Evolutionary conservation across 164 flowering plant species (phyloP).

Genomic region (Magnolia changhungtana): DNA sequence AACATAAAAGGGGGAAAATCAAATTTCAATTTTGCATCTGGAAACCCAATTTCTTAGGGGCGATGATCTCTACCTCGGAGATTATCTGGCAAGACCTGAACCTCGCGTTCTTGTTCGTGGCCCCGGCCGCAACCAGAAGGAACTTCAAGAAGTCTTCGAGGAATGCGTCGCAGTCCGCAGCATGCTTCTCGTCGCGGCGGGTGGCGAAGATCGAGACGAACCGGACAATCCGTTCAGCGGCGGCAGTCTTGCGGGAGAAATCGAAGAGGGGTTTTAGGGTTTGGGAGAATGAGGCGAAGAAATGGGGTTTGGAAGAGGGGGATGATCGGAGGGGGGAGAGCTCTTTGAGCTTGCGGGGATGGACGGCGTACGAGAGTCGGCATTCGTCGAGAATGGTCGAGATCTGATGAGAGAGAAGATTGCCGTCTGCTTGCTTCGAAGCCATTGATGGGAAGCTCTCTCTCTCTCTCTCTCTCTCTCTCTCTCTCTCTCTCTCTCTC

Average conservation of each 20-base stretch:
- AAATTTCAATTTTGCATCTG: not conserved
- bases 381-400: conserved; percentile 62
- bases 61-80: conserved; percentile 60
- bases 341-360: conserved; percentile 78
- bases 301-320: conserved; percentile 23
- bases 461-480: conserved; percentile 5
- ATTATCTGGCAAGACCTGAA: conserved; percentile 82
- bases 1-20: too few relatives aligned
- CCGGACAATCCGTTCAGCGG: conserved; percentile 64
- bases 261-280: conserved; percentile 64
- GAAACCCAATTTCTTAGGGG: too few relatives aligned
- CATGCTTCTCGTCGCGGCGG: conserved; percentile 23
- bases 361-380: conserved; percentile 61
- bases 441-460: not conserved
- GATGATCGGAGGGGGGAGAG: conserved; percentile 50
- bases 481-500: not conserved
- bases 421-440: not conserved
- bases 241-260: conserved; percentile 47
- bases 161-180: conserved; percentile 25
- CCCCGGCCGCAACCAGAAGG: conserved; percentile 44
- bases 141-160: conserved; percentile 57
- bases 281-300: conserved; percentile 59
- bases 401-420: conserved; percentile 23
- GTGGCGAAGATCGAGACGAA: conserved; percentile 60
- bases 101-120: conserved; percentile 60